Conservation (phyloP, 2,329 filamentous ascomycete species). For the Aureobasidium sp. region DNA sequence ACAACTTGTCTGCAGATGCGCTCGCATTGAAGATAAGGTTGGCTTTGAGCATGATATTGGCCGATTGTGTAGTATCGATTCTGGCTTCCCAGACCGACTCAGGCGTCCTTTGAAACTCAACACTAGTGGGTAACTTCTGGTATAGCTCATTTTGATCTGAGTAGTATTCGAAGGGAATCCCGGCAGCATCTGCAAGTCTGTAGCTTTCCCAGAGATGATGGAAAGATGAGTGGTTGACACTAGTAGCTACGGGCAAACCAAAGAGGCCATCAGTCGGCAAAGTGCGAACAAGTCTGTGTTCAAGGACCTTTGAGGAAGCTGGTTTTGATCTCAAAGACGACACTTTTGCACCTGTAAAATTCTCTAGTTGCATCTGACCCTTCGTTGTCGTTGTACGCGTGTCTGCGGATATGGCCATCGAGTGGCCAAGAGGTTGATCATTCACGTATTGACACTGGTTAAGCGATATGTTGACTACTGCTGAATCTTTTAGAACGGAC, state of each 20-base stretch:
- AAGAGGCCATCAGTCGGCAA: constrained; percentile 3
- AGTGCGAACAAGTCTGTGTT: background rate
- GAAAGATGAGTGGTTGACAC: background rate
- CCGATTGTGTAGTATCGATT: background rate
- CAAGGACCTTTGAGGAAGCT: background rate
- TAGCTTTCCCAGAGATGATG: constrained; percentile 11
- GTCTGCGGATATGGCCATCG: background rate
- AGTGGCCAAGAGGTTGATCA: too few relatives aligned
- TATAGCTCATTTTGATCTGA: background rate
- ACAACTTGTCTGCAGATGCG: constrained; percentile 15
- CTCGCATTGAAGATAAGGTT: background rate
- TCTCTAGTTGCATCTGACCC: background rate
- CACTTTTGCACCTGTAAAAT: background rate
- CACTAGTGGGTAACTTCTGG: background rate
- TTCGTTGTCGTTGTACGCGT: background rate
- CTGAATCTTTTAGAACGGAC: background rate
- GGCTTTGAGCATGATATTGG: constrained; percentile 10
- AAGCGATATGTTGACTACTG: background rate
- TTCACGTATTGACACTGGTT: background rate
- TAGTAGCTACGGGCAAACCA: background rate
- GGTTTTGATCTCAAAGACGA: background rate
- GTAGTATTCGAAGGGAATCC: background rate
- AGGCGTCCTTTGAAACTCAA: background rate
- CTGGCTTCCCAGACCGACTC: background rate
- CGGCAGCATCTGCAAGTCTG: background rate